Base-by-base conservation (phyloP, 2,329 filamentous ascomycete species). In the Pezicula rhizophila region DNA sequence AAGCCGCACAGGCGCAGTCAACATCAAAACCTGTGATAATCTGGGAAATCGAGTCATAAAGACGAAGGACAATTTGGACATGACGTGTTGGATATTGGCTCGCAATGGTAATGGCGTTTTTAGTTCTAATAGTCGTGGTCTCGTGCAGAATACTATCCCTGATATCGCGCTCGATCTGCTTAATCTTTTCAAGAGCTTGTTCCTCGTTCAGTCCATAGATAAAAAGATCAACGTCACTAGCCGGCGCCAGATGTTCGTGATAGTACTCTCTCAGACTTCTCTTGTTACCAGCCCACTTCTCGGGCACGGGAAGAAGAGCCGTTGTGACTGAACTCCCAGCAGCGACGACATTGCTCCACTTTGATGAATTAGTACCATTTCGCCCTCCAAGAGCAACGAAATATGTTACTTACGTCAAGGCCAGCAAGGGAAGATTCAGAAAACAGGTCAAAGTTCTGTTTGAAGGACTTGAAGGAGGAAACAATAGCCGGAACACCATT, bases 21-120 rank as follows among this genome's bases (percentile, higher is more conserved):
- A 95, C 89, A 58, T 95, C 89, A 58, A 95, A 95, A 0, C 89
- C 89, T 3, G 89, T 89, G 20, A 95, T 74, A 33, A 95, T 91
- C 64, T 95, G 87, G 1, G 87, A 85, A 41, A 95, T 70, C 0
- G 84, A 90, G 60, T 89, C 88, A 71, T 95, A 95, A 34, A 93
- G 81, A 33, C 89, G 84, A 26, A 95, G 75, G 18, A 95, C 89
- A 58, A 95, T 89, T 74, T 81, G 87, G 3, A 95, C 77, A 63
- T 95, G 89, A 2, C 89, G 82, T 33, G 82, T 89, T 0, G 89
- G 89, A 61, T 93, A 91, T 64, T 92, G 84, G 40, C 84, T 89
- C 31, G 80, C 87, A 61, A 95, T 93, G 0, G 89, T 95, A 49
- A 95, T 83, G 8, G 89, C 86, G 60, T 95, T 86, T 70, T 92